Percentiles rank a stretch among this genome's conserved stretches.
phyloP scores from a whole-genome alignment of 2,329 filamentous ascomycete species.

The Penicillium verrucosum region DNA sequence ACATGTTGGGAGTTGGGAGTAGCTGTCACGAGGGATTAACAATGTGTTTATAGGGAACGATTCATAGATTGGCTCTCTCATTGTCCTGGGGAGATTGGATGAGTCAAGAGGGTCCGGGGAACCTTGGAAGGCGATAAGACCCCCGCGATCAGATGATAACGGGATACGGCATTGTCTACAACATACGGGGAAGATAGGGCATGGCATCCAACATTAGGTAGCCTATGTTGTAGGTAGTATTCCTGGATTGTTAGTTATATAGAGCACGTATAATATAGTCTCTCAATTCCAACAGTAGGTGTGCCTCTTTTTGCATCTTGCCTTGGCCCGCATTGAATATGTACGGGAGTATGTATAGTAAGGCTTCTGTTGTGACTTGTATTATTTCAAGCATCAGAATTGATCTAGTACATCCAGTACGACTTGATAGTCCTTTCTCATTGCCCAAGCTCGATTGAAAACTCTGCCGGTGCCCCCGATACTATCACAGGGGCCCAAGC shows the following conservation, averaged over 20 bases:
- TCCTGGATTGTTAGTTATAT: background rate
- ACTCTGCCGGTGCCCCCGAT: conserved; percentile 3
- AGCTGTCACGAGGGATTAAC: background rate
- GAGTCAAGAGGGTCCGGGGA: conserved; percentile 6
- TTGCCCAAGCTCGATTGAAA: conserved; percentile 18
- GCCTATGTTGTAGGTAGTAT: too few species aligned
- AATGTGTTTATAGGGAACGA: background rate
- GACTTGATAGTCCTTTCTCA: background rate
- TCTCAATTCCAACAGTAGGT: background rate
- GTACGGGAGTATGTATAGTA: background rate
- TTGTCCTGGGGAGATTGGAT: background rate
- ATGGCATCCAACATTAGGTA: background rate
- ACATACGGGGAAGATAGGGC: background rate
- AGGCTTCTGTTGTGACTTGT: background rate
- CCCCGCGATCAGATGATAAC: conserved; percentile 19
- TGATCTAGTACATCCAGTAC: conserved; percentile 7
- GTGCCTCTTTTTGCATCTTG: background rate
- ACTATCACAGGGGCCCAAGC: conserved; percentile 14
- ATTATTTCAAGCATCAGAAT: background rate
- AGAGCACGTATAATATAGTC: background rate
- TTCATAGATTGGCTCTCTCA: background rate
- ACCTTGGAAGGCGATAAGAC: conserved; percentile 5
- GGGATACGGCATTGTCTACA: background rate
- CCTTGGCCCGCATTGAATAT: background rate
- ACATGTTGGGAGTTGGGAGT: conserved; percentile 16